Conservation (phyloP, 2,329 filamentous ascomycete species). For the Coccinonectria pachysandricola region DNA sequence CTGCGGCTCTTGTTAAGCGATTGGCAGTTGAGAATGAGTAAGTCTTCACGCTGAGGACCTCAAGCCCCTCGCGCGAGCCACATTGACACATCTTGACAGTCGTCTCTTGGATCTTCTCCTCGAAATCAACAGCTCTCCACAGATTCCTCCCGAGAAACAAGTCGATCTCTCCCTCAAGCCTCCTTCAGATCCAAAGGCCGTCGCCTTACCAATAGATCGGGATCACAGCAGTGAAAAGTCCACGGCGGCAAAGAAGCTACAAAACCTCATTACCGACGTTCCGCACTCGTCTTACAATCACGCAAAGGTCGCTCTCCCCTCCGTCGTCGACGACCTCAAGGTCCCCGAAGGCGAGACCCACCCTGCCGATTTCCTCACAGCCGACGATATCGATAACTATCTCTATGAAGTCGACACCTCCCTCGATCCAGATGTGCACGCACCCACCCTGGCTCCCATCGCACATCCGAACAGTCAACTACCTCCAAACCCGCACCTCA, state of each 20-base stretch:
- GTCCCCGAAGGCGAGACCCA: constrained; percentile 41
- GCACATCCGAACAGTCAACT: constrained; percentile 27
- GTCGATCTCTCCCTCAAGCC: constrained; percentile 55
- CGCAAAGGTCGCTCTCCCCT: constrained; percentile 54
- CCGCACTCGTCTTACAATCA: constrained; percentile 42
- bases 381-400: constrained; percentile 65
- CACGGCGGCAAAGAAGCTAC: constrained; percentile 36
- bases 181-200: constrained; percentile 29
- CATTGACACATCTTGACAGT: no score
- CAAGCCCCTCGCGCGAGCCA: constrained; percentile 3
- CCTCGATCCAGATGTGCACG: constrained; percentile 32
- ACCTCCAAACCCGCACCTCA: constrained; percentile 31
- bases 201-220: constrained; percentile 22
- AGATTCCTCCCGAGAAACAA: constrained; percentile 64
- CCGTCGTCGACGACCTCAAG: constrained; percentile 38
- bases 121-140: constrained; percentile 76
- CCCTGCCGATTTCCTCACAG: constrained; percentile 56
- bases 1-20: constrained; percentile 69
- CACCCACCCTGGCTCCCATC: constrained; percentile 43
- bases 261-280: constrained; percentile 40
- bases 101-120: constrained; percentile 81
- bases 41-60: no score
- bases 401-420: constrained; percentile 52
- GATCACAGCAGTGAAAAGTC: constrained; percentile 29
- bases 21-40: constrained; percentile 91